Evolutionary conservation across 768 basidiomycete genomes (phyloP).

Genomic region (Tylopilus sp.): DNA sequence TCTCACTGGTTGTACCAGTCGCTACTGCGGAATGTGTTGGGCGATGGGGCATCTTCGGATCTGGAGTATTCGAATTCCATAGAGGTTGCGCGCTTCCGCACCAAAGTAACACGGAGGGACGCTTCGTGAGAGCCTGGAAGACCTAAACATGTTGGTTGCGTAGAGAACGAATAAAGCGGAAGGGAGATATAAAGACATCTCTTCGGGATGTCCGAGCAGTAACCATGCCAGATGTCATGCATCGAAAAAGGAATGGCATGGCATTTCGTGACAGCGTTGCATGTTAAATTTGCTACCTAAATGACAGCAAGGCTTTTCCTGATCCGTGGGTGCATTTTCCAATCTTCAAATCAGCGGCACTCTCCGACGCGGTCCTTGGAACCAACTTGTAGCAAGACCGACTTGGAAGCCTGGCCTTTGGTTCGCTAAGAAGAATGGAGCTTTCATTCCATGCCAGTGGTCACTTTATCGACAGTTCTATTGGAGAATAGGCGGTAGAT

Average conservation of each 20-base stretch:
- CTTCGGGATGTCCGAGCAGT: conserved; percentile 5
- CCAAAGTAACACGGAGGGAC: background rate
- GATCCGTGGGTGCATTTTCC: conserved; percentile 15
- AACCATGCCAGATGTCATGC: background rate
- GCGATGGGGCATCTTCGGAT: conserved; percentile 10
- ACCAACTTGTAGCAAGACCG: conserved; percentile 5
- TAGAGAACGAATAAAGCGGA: background rate
- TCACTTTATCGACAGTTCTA: conserved; percentile 9
- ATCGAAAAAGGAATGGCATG: conserved; percentile 6
- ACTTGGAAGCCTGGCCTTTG: background rate
- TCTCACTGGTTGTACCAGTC: background rate
- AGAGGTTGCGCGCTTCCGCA: conserved; percentile 15
- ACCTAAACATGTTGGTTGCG: conserved; percentile 1
- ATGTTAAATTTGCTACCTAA: conserved; percentile 7
- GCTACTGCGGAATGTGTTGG: conserved; percentile 2
- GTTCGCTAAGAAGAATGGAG: conserved; percentile 8
- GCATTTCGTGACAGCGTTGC: conserved; percentile 3
- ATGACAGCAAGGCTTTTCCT: conserved; percentile 9
- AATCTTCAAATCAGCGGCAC: conserved; percentile 12
- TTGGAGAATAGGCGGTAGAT: conserved; percentile 19
- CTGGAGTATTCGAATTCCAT: conserved; percentile 12
- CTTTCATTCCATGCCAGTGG: background rate
- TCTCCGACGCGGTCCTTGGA: conserved; percentile 11
- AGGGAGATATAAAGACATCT: background rate
- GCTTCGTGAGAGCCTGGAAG: background rate